Evolutionary conservation across 208 protist genomes (phyloP), one percentile per base, ranked within the genome.

Genomic region (Wallacemonas sp.): DNA sequence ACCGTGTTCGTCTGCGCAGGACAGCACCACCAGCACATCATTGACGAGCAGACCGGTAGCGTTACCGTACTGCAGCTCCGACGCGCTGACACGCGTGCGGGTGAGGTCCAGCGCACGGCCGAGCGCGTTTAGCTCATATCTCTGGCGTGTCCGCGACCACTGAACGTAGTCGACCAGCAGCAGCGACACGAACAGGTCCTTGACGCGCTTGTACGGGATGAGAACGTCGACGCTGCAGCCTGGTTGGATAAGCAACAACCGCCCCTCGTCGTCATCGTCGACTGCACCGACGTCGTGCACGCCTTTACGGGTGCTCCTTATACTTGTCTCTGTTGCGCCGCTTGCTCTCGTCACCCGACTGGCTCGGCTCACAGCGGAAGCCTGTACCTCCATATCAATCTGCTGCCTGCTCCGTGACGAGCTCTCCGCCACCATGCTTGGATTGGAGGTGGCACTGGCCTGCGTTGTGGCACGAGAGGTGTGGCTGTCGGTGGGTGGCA

Each of bases 61-160:
- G 44, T 59, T 68, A 30, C 79, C 83, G 68, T 87, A 90, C 66
- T 83, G 76, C 62, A 90, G 69, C 22, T 65, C 52, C 24, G 48
- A 53, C 19, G 58, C 76, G 19, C 46, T 12, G 39, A 72, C 60
- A 19, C 62, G 53, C 12, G 71, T 63, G 52, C 45, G 38, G 10
- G 54, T 32, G 48, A 71, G 59, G 32, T 78, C 68, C 32, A 66
- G 48, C 3, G 29, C 27, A 30, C 58, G 24, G 24, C 71, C 76
- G 39, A 70, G 59, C 19, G 42, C 59, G 50, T 73, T 83, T 4
- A 70, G 58, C 19, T 44, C 36, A 57, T 73, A 72, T 12, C 63
- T 32, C 3, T 57, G 61, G 34, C 42, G 29, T 2, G 44, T 42
- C n/a, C 19, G 59, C 9, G 46, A 58, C 42, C 46, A 63, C 59